Evolutionary conservation across 2,329 filamentous ascomycete species (phyloP), one percentile per base, ranked within the genome.

Genomic region (Ophidiomyces ophidiicola): DNA sequence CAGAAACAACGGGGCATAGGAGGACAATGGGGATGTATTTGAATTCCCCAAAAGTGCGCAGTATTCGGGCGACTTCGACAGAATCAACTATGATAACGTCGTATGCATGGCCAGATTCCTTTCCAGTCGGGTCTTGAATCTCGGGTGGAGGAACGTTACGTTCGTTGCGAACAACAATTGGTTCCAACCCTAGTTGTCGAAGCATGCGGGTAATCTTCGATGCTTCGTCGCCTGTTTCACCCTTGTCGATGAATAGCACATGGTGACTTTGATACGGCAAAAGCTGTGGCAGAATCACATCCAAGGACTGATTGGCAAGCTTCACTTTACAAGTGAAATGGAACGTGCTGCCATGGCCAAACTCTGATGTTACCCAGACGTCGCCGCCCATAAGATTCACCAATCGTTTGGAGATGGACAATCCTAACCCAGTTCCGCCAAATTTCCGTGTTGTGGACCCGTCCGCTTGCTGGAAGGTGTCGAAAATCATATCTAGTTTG

Each of bases 401-500:
- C 20, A 96, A 72, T 50, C 87, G 77, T 66, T 93, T 92, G 19
- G 88, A 96, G 54, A 96, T 96, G 11, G 88, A 94, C 18, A 96
- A 66, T 49, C 88, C 88, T 6, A 96, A 74, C 50, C 88, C 88
- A 5, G 90, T 96, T 51, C 88, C 88, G 52, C 88, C 88, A 58
- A 96, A 96, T 58, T 92, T 90, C 51, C 87, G 76, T 1, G 88
- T 96, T 60, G 92, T 96, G 23, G 87, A 94, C 25, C 88, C 88
- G 58, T 96, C 90, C 14, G 90, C 90, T 66, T 96, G 90, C 61
- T 94, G 88, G 76, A 96, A 96, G 0, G 88, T 96, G 63, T 96
- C 90, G 62, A 98, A 96, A 56, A 98, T 96, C 48, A 96, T 70
- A 56, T 94, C 86, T 38, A 96, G 74, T 66, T 96, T 96, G 63